A percentile compares a stretch with the other conserved stretches of the same genome.
These are phyloP conservation scores for Botrytis pseudocinerea DNA, from an alignment of 2,329 filamentous ascomycete genomes.

Conservation along the genomic window DNA sequence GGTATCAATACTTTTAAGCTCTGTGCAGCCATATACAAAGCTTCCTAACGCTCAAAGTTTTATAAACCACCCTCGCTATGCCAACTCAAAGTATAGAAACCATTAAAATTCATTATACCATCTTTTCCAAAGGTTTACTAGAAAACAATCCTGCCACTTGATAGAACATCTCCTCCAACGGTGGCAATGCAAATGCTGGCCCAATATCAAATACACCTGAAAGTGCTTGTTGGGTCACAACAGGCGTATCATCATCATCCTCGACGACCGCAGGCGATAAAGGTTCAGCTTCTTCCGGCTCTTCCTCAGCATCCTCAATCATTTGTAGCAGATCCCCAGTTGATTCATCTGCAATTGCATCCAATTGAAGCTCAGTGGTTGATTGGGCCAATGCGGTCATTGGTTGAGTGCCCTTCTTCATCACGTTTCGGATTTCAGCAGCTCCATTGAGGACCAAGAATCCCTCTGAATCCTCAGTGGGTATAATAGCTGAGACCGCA, in stretches of 20 bases:
- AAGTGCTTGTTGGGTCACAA: slow-evolving; percentile 68
- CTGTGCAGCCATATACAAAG: slow-evolving; percentile 25
- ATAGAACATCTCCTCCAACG: slow-evolving; percentile 75
- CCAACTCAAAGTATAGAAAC: slow-evolving; percentile 22
- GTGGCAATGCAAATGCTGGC: slow-evolving; percentile 67
- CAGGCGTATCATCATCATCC: slow-evolving; percentile 56
- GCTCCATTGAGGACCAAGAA: slow-evolving; percentile 76
- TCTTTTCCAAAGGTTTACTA: slow-evolving; percentile 50
- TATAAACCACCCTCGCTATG: slow-evolving; percentile 27
- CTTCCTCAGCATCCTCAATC: slow-evolving; percentile 40
- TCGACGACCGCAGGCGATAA: slow-evolving; percentile 43
- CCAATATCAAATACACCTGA: slow-evolving; percentile 69
- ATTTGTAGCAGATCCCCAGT: slow-evolving; percentile 29
- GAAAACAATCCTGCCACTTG: slow-evolving; percentile 67
- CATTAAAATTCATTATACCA: slow-evolving; percentile 20
- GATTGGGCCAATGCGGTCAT: slow-evolving; percentile 55
- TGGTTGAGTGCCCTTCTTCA: slow-evolving; percentile 58
- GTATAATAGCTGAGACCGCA: slow-evolving; percentile 65
- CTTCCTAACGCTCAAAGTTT: slow-evolving; percentile 27
- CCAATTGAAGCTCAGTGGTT: slow-evolving; percentile 48
- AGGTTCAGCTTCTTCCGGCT: slow-evolving; percentile 36
- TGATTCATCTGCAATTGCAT: slow-evolving; percentile 37
- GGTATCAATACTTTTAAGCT: slow-evolving; percentile 25
- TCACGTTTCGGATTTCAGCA: slow-evolving; percentile 67
- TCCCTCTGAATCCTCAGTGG: slow-evolving; percentile 64